These are phyloP conservation scores for Neopestalotiopsis rosae DNA, from an alignment of 2,329 filamentous ascomycete genomes.

Conservation along the genomic window DNA sequence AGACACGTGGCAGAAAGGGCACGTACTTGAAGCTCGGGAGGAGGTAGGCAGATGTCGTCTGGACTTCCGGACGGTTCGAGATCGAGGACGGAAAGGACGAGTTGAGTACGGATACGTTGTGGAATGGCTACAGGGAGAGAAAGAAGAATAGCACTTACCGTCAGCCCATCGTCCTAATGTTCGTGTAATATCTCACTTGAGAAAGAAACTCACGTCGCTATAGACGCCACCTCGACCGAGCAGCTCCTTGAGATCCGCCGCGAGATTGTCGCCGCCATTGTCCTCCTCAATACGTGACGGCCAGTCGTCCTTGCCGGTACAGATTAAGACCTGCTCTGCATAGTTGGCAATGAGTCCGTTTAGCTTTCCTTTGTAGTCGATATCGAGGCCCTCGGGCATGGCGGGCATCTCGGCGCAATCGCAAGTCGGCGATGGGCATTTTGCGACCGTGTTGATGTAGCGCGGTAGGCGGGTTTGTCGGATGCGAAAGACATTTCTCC, in stretches of 20 bases:
- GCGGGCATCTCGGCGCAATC: conserved; percentile 70
- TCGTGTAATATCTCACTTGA: not conserved
- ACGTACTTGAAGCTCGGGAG: conserved; percentile 86
- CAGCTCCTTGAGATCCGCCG: conserved; percentile 73
- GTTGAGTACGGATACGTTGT: conserved; percentile 79
- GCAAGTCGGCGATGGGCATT: conserved; percentile 80
- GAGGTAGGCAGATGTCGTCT: conserved; percentile 72
- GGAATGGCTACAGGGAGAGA: conserved; percentile 68
- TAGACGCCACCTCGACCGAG: conserved; percentile 70
- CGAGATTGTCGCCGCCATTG: conserved; percentile 67
- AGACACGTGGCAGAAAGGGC: conserved; percentile 69
- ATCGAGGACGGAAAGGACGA: conserved; percentile 71
- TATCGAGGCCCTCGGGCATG: conserved; percentile 71
- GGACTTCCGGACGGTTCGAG: conserved; percentile 50
- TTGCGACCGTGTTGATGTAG: conserved; percentile 44
- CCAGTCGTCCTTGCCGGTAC: conserved; percentile 84
- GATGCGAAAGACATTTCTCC: conserved; percentile 10
- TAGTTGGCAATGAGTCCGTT: conserved; percentile 81
- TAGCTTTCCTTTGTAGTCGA: conserved; percentile 73
- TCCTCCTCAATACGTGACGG: conserved; percentile 84
- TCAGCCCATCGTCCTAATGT: conserved; percentile 28
- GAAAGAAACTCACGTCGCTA: conserved; percentile 61
- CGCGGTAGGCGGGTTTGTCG: conserved; percentile 6
- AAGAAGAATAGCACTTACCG: conserved; percentile 32
- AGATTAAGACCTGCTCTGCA: conserved; percentile 81